phyloP scores from a whole-genome alignment of 140 eudicot genomes.

The Ambrosia hybrid region DNA sequence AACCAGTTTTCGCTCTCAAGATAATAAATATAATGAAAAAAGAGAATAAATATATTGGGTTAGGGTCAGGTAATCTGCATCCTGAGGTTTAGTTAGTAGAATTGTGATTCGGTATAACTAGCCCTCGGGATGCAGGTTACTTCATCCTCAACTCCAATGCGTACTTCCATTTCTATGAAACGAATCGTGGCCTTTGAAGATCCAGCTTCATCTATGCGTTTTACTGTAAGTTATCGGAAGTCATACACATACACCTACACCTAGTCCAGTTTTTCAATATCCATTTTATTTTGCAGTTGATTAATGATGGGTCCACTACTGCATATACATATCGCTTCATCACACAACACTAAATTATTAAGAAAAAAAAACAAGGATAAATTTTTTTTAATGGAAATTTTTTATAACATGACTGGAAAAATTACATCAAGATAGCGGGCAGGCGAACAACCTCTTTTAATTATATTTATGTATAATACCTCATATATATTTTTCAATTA shows the following conservation, averaged over 20 bases:
- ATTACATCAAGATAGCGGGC: no score
- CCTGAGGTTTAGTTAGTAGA: slow-evolving; percentile 34
- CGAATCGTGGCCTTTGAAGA: background rate
- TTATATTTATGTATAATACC: no score
- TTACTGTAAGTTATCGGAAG: background rate
- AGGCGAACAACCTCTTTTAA: no score
- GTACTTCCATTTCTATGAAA: background rate
- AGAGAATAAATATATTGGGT: slow-evolving; percentile 12
- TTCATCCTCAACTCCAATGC: slow-evolving; percentile 32
- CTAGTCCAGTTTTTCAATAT: background rate
- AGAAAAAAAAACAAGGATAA: no score
- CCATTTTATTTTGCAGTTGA: background rate
- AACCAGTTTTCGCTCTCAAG: background rate
- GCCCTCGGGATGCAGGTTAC: slow-evolving; percentile 34
- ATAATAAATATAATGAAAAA: background rate
- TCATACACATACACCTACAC: no score
- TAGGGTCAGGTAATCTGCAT: slow-evolving; percentile 41
- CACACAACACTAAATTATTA: no score
- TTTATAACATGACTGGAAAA: no score
- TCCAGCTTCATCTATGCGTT: background rate
- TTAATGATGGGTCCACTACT: background rate
- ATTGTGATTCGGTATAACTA: background rate
- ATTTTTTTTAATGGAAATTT: no score
- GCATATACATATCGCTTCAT: no score
- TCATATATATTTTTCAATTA: no score